These are phyloP conservation scores for Boletus coccyginus DNA, from an alignment of 768 basidiomycete species.

Conservation along the genomic window DNA sequence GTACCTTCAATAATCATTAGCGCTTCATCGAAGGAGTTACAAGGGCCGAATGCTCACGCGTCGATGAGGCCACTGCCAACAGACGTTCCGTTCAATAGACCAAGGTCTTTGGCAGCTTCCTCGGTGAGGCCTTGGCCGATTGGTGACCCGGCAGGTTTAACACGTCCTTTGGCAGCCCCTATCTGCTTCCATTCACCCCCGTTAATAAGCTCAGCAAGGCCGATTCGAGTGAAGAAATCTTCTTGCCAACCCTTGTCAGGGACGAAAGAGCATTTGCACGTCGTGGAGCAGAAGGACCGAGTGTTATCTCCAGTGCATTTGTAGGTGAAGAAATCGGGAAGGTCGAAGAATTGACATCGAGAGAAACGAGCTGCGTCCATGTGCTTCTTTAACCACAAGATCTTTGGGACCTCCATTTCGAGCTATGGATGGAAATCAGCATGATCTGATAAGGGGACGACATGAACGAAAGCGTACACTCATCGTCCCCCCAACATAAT, in stretches of 20 bases:
- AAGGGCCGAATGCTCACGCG: slow-evolving; percentile 52
- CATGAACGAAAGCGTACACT: slow-evolving; percentile 52
- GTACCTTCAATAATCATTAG: slow-evolving; percentile 46
- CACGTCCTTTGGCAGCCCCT: slow-evolving; percentile 59
- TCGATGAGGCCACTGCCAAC: slow-evolving; percentile 96
- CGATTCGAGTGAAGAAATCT: slow-evolving; percentile 84
- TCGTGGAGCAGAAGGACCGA: slow-evolving; percentile 89
- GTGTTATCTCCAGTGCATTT: slow-evolving; percentile 70
- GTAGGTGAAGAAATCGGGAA: slow-evolving; percentile 96
- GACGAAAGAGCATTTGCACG: slow-evolving; percentile 94
- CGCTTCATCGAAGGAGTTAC: background rate
- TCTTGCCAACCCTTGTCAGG: slow-evolving; percentile 87
- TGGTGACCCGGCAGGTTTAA: slow-evolving; percentile 80
- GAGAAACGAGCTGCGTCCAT: slow-evolving; percentile 73
- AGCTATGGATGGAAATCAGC: slow-evolving; percentile 48
- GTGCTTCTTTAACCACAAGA: slow-evolving; percentile 91
- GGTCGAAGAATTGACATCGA: slow-evolving; percentile 80
- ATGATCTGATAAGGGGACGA: background rate
- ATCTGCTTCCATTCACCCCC: slow-evolving; percentile 67
- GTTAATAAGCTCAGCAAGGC: slow-evolving; percentile 66
- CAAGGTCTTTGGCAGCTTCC: slow-evolving; percentile 79
- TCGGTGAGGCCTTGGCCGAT: slow-evolving; percentile 81
- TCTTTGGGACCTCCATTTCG: slow-evolving; percentile 98
- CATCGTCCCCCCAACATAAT: slow-evolving; percentile 96
- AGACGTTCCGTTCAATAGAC: slow-evolving; percentile 79